Evolutionary conservation across 768 basidiomycete genomes (phyloP), one percentile per base, ranked within the genome.

Genomic region (Trametes punicea): DNA sequence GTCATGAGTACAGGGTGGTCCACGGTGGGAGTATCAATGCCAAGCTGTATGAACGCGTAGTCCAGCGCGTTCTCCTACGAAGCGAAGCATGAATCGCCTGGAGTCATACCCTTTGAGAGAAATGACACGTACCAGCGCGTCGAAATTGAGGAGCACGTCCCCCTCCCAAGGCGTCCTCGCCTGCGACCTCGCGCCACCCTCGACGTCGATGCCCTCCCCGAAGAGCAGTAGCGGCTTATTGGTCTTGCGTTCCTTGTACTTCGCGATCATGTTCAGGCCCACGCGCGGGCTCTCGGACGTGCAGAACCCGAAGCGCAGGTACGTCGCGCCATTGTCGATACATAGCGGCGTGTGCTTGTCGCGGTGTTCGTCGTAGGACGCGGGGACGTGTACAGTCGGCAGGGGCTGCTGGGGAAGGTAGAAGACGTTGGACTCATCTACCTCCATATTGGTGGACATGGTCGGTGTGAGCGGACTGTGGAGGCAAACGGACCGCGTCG

Each of bases 31-130:
- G 84, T 79, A 63, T 92, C 85, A 59, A 98, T 85, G 2, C 93
- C 92, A 11, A 99, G 78, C 49, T 87, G 84, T 55, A 93, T 77
- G 68, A 98, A 93, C 29, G 89, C 85, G 71, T 89, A 94, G 74
- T 99, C 97, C 52, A 99, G 74, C 6, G 90, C 90, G 69, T 92
- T 85, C 79, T 99, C 97, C 96, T 98, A 77, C 64, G n/a, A 69
- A 46, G 46, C 4, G 11, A 26, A 6, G 27, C 15, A 45, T 48
- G 46, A 67, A 18, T 13, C 34, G 18, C n/a, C 39, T 23, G 30
- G 2, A 45, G 18, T 7, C n/a, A 6, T 39, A 3, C 16, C 21
- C 3, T 5, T 10, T 34, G 36, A 25, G 15, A 53, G 51, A 49
- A 4, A 41, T 7, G 20, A 21, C 26, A 78, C 90, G 73, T 73